These are phyloP conservation scores for Linderniella brevidens DNA, from an alignment of 257 asterid species.

Conservation along the genomic window DNA sequence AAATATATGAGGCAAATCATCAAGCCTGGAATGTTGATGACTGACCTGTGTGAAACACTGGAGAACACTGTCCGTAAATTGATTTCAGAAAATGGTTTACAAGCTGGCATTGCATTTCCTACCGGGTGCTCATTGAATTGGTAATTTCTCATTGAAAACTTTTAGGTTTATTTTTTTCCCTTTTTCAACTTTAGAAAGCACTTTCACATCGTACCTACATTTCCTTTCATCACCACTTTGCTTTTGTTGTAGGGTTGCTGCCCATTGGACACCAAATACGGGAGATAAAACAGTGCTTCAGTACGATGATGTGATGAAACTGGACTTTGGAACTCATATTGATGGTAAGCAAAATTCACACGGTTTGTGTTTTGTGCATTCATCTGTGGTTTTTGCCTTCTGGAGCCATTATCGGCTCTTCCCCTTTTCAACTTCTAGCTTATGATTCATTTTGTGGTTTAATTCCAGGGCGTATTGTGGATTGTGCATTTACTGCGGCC, in stretches of 20 bases:
- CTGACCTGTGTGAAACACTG: conserved; percentile 89
- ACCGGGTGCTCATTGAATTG: conserved; percentile 96
- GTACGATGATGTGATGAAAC: conserved; percentile 94
- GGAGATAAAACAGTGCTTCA: conserved; percentile 96
- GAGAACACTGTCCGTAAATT: conserved; percentile 85
- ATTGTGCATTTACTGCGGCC: conserved; percentile 92
- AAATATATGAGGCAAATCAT: conserved; percentile 52
- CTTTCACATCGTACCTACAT: neutral
- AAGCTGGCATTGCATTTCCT: conserved; percentile 99
- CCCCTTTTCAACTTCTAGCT: neutral
- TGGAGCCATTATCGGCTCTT: no score
- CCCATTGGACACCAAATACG: conserved; percentile 96
- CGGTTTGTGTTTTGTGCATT: neutral
- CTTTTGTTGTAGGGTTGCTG: conserved; percentile 69
- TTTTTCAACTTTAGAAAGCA: conserved; percentile 7
- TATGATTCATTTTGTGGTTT: neutral
- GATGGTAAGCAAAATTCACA: conserved; percentile 65
- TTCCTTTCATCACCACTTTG: conserved; percentile 3
- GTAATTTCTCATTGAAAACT: conserved; percentile 17
- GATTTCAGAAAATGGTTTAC: conserved; percentile 90
- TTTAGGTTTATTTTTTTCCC: conserved; percentile 1
- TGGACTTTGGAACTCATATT: conserved; percentile 95
- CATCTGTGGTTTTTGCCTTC: conserved; percentile 6
- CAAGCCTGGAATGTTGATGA: conserved; percentile 97
- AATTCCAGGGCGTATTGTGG: conserved; percentile 68